A percentile compares a stretch with the other conserved stretches of the same genome.
Conservation (phyloP, 129 eudicot species). For the Flaveria brownii region DNA sequence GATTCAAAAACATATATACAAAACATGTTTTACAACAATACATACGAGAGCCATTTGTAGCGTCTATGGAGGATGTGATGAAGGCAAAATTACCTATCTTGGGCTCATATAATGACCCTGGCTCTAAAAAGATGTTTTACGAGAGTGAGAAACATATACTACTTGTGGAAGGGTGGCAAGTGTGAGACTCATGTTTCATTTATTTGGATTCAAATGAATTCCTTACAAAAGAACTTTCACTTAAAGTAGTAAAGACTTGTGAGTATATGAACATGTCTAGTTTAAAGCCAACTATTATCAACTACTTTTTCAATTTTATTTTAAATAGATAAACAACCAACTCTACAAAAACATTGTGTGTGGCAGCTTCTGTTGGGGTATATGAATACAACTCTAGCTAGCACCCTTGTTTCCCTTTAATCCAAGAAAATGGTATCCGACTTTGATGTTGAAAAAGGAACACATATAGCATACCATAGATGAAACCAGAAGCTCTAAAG, state of each 20-base stretch:
- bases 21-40: no score
- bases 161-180: not conserved
- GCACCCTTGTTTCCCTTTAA: no score
- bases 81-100: no score
- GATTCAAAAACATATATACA: not conserved
- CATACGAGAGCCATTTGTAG: no score
- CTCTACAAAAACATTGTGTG: no score
- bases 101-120: no score
- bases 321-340: no score
- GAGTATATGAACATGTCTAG: not conserved
- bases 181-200: not conserved
- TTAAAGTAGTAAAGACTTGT: not conserved
- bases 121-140: not conserved
- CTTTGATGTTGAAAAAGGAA: not conserved
- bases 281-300: not conserved
- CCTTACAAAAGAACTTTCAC: slow-evolving; percentile 12
- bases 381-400: no score
- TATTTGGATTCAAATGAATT: not conserved
- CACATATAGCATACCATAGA: slow-evolving; percentile 42
- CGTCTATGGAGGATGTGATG: no score
- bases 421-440: no score
- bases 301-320: not conserved
- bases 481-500: slow-evolving; percentile 54
- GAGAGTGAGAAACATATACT: not conserved
- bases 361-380: no score